Percentiles rank a stretch among this genome's conserved stretches.
Conservation (phyloP, 2,329 filamentous ascomycete genomes). For the Talaromyces amestolkiae region DNA sequence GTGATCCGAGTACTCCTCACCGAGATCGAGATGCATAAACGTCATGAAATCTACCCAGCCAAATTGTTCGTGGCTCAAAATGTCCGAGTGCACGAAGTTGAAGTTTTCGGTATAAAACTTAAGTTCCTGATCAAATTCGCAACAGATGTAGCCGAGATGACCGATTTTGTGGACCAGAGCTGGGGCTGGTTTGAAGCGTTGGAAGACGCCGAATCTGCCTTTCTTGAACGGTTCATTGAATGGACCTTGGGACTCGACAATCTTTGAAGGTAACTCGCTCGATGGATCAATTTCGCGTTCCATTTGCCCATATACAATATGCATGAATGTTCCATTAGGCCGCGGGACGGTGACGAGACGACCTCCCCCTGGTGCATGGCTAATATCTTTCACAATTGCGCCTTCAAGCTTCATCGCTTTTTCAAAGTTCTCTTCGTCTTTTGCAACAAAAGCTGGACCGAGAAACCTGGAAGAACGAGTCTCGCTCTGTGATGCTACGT, state of each 20-base stretch:
- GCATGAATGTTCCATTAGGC: slow-evolving; percentile 58
- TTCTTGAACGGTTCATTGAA: slow-evolving; percentile 25
- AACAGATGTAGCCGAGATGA: slow-evolving; percentile 39
- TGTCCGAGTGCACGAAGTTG: slow-evolving; percentile 44
- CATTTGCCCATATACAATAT: slow-evolving; percentile 57
- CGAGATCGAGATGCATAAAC: slow-evolving; percentile 57
- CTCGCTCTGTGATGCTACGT: slow-evolving; percentile 55
- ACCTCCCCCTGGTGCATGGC: slow-evolving; percentile 25
- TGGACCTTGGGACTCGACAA: slow-evolving; percentile 20
- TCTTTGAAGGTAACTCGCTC: slow-evolving; percentile 16
- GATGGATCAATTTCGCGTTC: slow-evolving; percentile 36
- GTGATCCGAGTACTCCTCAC: slow-evolving; percentile 52
- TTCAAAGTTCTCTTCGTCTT: slow-evolving; percentile 55
- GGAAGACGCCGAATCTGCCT: slow-evolving; percentile 28
- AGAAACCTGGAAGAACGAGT: slow-evolving; percentile 52
- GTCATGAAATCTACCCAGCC: slow-evolving; percentile 43
- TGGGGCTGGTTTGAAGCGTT: slow-evolving; percentile 33
- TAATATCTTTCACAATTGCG: slow-evolving; percentile 53
- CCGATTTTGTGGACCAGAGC: slow-evolving; percentile 39
- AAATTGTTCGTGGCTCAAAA: slow-evolving; percentile 28
- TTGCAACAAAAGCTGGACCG: slow-evolving; percentile 59
- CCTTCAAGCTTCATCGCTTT: slow-evolving; percentile 49
- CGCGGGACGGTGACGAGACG: slow-evolving; percentile 31
- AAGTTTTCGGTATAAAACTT: slow-evolving; percentile 43
- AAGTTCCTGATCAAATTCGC: slow-evolving; percentile 33